Evolutionary conservation across 2,329 filamentous ascomycete genomes (phyloP).

Genomic region (Sporothrix globosa): DNA sequence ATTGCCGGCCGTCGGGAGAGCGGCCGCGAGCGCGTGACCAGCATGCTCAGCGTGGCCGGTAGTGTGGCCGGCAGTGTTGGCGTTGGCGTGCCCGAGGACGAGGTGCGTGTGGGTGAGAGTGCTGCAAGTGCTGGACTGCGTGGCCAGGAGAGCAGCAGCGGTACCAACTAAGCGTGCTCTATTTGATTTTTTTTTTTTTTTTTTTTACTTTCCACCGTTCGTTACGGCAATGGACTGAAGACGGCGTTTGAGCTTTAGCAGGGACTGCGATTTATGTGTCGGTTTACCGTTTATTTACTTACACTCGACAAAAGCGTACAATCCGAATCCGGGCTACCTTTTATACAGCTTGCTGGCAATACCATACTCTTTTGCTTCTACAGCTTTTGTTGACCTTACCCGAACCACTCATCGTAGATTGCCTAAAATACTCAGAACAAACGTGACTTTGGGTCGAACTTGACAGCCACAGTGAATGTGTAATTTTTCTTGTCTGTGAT

Average conservation of each 20-base stretch:
- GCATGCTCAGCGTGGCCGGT: conserved; percentile 46
- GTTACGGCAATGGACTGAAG: neutral
- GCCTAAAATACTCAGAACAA: neutral
- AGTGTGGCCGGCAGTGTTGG: conserved; percentile 52
- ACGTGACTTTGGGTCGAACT: neutral
- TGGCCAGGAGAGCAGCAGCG: conserved; percentile 28
- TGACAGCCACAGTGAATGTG: too few relatives aligned
- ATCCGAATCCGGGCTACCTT: neutral
- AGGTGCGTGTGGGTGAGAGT: conserved; percentile 64
- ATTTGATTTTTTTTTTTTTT: neutral
- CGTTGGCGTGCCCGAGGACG: conserved; percentile 62
- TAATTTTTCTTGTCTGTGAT: neutral
- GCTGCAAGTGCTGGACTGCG: conserved; percentile 55
- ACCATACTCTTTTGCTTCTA: neutral
- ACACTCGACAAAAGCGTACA: neutral
- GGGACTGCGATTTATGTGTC: neutral
- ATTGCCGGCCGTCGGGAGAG: conserved; percentile 53
- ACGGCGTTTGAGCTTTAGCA: neutral
- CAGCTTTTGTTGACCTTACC: neutral
- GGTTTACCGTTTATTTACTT: neutral
- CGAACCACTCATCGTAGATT: neutral
- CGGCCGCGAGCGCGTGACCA: conserved; percentile 51
- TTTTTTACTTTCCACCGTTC: neutral
- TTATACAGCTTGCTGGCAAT: neutral
- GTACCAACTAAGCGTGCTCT: neutral